Evolutionary conservation across 352 stramenopile species (phyloP), one percentile per base, ranked within the genome.

Genomic region (Phytopythium kandeliae): DNA sequence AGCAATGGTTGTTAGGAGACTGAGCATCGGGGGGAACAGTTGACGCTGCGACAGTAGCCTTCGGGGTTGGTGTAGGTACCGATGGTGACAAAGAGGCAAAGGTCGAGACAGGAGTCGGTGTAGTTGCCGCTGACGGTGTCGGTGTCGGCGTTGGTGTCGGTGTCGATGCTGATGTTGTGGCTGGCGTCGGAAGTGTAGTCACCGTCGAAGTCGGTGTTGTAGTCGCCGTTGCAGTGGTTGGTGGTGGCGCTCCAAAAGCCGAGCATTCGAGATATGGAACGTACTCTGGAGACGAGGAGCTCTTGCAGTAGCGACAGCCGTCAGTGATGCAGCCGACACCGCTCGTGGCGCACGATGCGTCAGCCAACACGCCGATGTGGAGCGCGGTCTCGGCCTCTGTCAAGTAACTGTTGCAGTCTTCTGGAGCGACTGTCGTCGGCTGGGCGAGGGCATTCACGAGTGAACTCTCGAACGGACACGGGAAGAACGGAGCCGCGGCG

Each of bases 381-480:
- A 51, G 45, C 22, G 45, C 45, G 30, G 36, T 41, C 19, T 51
- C 45, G 2, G 45, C 28, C 10, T 28, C 30, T 13, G 45, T 51
- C 28, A 51, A 5, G 45, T 40, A 51, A n/a, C 24, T 13, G 19
- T 19, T 6, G 45, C 45, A 51, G 17, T 41, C 45, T 30, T 51
- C 45, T 2, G 33, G n/a, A n/a, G 53, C 47, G 3, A 11, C 4
- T 3, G 33, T 51, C 5, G 59, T 36, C 24, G 24, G 16, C 4
- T 37, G 22, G 2, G 24, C 48, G 21, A 37, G 5, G 21, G n/a
- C 26, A 7, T 24, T 47, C 17, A 26, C 2, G 3, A 54, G 33
- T 11, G 17, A 17, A 15, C 1, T 9, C 34, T 73, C 57, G 45
- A 59, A 77, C 4, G 67, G 67, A 57, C 67, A 73, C 2, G 47